phyloP scores from a whole-genome alignment of 768 basidiomycete species.

The Russula olivacea region DNA sequence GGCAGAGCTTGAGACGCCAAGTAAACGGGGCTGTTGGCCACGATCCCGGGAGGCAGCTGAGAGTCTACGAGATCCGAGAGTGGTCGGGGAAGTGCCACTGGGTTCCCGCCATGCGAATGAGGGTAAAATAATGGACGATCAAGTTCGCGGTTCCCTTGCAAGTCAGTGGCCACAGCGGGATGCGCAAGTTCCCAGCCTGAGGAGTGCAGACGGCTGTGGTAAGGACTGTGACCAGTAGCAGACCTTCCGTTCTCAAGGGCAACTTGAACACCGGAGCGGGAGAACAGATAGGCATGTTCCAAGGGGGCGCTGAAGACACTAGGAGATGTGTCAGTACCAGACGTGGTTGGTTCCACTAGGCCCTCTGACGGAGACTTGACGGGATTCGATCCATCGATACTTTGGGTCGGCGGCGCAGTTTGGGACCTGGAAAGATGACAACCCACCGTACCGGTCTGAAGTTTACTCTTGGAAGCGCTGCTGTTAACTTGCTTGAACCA shows the following conservation, averaged over 20 bases:
- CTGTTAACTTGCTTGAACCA: constrained; percentile 20
- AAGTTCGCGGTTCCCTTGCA: not conserved
- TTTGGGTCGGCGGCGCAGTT: not conserved
- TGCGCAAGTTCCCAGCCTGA: not conserved
- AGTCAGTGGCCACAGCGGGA: not conserved
- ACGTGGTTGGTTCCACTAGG: not conserved
- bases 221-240: not conserved
- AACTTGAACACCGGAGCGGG: not conserved
- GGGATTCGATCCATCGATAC: not conserved
- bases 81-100: not conserved
- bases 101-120: not conserved
- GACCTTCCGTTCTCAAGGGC: not conserved
- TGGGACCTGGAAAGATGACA: not conserved
- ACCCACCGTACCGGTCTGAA: not conserved
- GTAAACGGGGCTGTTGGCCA: not conserved
- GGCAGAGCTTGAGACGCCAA: not conserved
- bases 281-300: not conserved
- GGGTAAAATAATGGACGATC: not conserved
- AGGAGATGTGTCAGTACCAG: not conserved
- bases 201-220: not conserved
- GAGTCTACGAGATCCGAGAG: not conserved
- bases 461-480: constrained; percentile 5
- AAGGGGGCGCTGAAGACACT: not conserved
- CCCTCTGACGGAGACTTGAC: not conserved
- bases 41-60: not conserved